Evolutionary conservation across 106 monocot species (phyloP), one percentile per base, ranked within the genome.

Genomic region (Cymbidium sinense): DNA sequence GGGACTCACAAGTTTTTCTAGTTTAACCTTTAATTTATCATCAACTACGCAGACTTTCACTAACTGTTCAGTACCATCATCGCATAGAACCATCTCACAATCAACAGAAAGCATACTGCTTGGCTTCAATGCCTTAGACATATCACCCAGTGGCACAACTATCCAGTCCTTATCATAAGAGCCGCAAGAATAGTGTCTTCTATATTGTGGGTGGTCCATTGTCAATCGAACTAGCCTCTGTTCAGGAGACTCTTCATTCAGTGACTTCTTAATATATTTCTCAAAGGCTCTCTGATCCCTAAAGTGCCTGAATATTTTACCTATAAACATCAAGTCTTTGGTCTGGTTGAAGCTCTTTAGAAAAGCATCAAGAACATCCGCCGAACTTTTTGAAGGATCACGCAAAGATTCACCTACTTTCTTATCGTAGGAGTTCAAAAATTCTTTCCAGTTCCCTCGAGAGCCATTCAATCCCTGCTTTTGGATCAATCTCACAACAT

Each of bases 1-100:
- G 62, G 96, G 96, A 25, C 89, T 87, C 39, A 93, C 88, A 55
- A 93, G 44, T 75, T 54, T 72, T 82, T 96, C 83, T 55, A 96
- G 79, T 82, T 84, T 96, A 73, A 91, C 93, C 93, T 96, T 80
- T 69, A 91, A 84, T 69, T 93, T 87, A 34, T 80, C 81, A 79
- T 93, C 87, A 35, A 95, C 90, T 11, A 79, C 87, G 81, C 95
- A 95, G 23, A 95, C 79, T 87, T 83, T 78, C 27, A 91, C 95
- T 19, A 95, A 76, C 64, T 85, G 85, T 58, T 95, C 89, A 12
- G 88, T 92, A 19, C 88, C 95, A 89, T 93, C 90, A 71, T 84
- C 20, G 69, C 95, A 95, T 78, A 84, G 79, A 73, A 95, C 95
- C n/a, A n/a, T n/a, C n/a, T n/a, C n/a, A n/a, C n/a, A n/a, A n/a